Evolutionary conservation across 495 filamentous ascomycete species (phyloP).

Genomic region (Aspergillus cavernicola): DNA sequence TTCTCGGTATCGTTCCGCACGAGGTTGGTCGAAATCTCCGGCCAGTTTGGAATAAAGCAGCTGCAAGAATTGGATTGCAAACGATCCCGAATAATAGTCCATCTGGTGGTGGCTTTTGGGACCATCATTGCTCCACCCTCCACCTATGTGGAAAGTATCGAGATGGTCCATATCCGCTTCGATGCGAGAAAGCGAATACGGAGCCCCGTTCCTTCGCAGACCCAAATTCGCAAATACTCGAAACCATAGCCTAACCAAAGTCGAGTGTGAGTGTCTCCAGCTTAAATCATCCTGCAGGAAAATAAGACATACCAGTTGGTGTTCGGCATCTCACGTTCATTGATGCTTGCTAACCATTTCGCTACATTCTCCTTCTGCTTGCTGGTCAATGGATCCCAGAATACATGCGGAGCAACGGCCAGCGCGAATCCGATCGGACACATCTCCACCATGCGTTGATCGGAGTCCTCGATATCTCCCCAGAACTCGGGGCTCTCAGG

Average conservation of each 20-base stretch:
- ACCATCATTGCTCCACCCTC: conserved; percentile 77
- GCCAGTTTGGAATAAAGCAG: conserved; percentile 72
- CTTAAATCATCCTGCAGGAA: not conserved
- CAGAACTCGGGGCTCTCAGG: conserved; percentile 65
- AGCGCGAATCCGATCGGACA: conserved; percentile 67
- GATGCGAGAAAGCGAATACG: conserved; percentile 60
- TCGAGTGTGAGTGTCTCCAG: not conserved
- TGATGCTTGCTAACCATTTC: conserved; percentile 67
- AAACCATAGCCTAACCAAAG: conserved; percentile 58
- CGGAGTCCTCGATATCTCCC: conserved; percentile 66
- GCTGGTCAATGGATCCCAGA: conserved; percentile 63
- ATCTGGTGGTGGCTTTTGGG: conserved; percentile 73
- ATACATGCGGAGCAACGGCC: conserved; percentile 55
- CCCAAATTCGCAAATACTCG: conserved; percentile 79
- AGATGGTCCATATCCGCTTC: conserved; percentile 72
- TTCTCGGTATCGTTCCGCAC: conserved; percentile 65
- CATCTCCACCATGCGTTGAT: conserved; percentile 85
- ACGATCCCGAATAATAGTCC: conserved; percentile 80
- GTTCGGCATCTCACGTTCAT: conserved; percentile 67
- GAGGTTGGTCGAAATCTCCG: conserved; percentile 60
- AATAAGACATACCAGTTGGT: conserved; percentile 47
- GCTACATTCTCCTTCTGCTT: conserved; percentile 59
- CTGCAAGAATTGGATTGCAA: conserved; percentile 75
- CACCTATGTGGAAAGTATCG: conserved; percentile 74
- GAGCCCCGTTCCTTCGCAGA: conserved; percentile 64